Conservation (phyloP, 352 stramenopile genomes). For the Globisporangium acanthophoron region DNA sequence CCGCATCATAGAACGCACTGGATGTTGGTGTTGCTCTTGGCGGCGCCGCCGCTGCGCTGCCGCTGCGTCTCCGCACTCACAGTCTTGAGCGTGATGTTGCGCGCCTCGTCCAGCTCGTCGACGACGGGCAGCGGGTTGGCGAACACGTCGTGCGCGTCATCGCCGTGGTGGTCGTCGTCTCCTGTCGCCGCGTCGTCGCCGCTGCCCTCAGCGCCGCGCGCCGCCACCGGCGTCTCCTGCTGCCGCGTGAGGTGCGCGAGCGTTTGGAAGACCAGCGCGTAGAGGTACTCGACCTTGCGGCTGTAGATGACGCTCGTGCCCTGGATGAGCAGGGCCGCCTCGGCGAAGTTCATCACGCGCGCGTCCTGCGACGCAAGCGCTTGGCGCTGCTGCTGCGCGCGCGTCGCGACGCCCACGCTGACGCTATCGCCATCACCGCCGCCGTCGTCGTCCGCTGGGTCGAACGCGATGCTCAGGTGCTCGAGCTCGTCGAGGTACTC, state of each 20-base stretch:
- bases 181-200: constrained; percentile 18
- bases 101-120: constrained; percentile 56
- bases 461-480: constrained; percentile 60
- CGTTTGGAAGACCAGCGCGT: constrained; percentile 90
- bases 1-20: constrained; percentile 22
- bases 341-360: constrained; percentile 88
- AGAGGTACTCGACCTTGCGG: constrained; percentile 94
- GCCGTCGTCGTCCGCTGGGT: constrained; percentile 28
- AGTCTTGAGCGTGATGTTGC: constrained; percentile 50
- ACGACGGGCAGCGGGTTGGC: constrained; percentile 56
- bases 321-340: constrained; percentile 92
- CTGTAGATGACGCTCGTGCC: constrained; percentile 92
- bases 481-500: constrained; percentile 90
- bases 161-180: constrained; percentile 16
- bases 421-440: background rate
- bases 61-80: constrained; percentile 7
- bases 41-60: constrained; percentile 14
- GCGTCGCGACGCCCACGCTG: background rate
- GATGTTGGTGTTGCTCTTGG: constrained; percentile 65
- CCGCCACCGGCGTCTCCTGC: constrained; percentile 18
- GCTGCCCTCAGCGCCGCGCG: background rate
- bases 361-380: constrained; percentile 1
- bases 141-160: constrained; percentile 31
- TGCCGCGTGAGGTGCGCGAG: constrained; percentile 76
- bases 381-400: constrained; percentile 12